Evolutionary conservation across 2,329 filamentous ascomycete species (phyloP), one percentile per base, ranked within the genome.

Genomic region (Passalora sequoiae): DNA sequence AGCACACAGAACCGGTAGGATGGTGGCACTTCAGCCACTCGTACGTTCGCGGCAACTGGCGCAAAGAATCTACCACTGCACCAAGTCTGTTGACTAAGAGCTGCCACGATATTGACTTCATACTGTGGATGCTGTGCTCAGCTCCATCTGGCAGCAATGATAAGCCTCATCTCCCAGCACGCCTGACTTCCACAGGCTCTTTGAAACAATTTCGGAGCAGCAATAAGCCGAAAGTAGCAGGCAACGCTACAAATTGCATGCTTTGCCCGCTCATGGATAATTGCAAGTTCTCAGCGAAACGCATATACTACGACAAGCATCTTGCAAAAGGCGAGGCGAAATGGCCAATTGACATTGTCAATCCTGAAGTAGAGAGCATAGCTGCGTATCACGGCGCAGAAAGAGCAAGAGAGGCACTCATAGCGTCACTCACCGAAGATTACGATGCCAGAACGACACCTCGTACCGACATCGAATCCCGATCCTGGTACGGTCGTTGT

Each of bases 1-100:
- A 94, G 51, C 92, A 97, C 66, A 92, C 87, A 0, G 92, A 97
- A 64, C 92, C 92, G 0, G 83, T 98, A 0, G 92, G 92, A 1
- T 94, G 85, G 82, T 97, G 89, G 87, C 92, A 97, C 64, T 97
- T 94, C 62, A 75, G 84, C 0, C 89, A 95, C 64, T 88, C 83
- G 30, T 95, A 91, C 57, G 91, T 97, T 25, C 78, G 86, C 33
- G 92, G 92, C 12, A 96, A 97, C 66, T 97, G 92, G 92, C 80
- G 91, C 4, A 86, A 86, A 50, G 81, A 87, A 53, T 83, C 80
- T 0, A 83, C 71, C 4, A 82, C 77, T n/a, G 89, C 77, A 17
- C 91, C 83, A 5, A 91, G 86, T 1, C 73, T 98, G 1, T 74
- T 98, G 21, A 95, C 91, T 2, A 98, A 97, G 67, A 94, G 87